Evolutionary conservation across 2,329 filamentous ascomycete genomes (phyloP), one percentile per base, ranked within the genome.

Genomic region (Aspergillus aculeatus): DNA sequence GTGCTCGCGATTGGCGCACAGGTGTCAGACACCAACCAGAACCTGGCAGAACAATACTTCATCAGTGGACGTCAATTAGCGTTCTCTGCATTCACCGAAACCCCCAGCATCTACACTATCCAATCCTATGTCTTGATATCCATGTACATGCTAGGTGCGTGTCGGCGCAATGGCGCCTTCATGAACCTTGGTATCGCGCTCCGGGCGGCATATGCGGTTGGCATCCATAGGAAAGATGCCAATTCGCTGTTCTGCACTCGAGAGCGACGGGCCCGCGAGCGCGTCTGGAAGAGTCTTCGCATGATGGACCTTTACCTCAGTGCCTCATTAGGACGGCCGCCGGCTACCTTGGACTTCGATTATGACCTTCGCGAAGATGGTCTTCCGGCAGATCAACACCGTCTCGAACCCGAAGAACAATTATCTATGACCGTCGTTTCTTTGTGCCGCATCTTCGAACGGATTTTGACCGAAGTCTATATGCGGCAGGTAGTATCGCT

Each of bases 241-340:
- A 83, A 82, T 59, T 79, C 79, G 29, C 75, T 81, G 1, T 83
- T 82, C 62, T 80, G 80, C 31, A 66, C 68, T 1, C 68, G 75
- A 2, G 77, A 79, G 49, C 73, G 75, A 54, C 65, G 72, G 29
- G 74, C 78, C 5, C 71, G 81, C 57, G 80, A 83, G 62, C 76
- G 80, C 3, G 79, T 83, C 21, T 84, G 81, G 81, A 83, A 81
- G 66, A 83, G 80, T 63, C 69, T 83, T 5, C 77, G 81, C 2
- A 78, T 83, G 55, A 75, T 83, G 53, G 82, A 83, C 59, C 71
- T 83, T 55, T 81, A 82, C 41, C 78, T 83, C 60, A 83, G 81
- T 63, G 81, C 78, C 24, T 76, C 80, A 1, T 68, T 84, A 9
- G 82, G 82, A 6, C 76, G 82, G n/a, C 82, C 82, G 11, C 81